Base-by-base conservation (phyloP, 192 early-diverging fungal genomes). In the Podila epigama region DNA sequence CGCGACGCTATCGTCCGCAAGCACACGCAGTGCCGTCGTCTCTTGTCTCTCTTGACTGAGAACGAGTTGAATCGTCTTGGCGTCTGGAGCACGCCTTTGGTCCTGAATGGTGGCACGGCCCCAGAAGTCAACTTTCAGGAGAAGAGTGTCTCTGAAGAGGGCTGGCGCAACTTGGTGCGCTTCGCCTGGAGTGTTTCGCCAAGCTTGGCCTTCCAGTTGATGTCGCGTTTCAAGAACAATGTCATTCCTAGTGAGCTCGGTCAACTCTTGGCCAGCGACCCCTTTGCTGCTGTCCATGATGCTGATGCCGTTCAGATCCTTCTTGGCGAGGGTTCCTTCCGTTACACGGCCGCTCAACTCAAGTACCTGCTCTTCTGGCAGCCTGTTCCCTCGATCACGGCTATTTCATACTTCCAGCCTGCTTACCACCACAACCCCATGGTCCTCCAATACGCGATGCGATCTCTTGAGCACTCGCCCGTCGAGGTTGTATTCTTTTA, bases 401-500 rank as follows among this genome's bases (percentile, higher is more conserved):
- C 96, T 3, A 85, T 94, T 16, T 85, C 88, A 15, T 97, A 89
- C 71, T 90, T 89, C 86, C 88, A 89, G 40, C 90, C 92, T 36
- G 69, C 84, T 7, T 88, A 86, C 79, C 85, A 85, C 61, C 83
- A 87, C 66, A 85, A 95, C 51, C 94, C 98, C n/a, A 88, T 97
- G 88, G 86, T 96, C 3, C 80, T 98, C 55, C 98, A 99, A 72
- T 99, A 97, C 77, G 90, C 96, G 6, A 92, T 97, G 85, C 88
- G 96, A 27, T 89, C 92, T 34, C 80, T 99, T 25, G 93, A 97
- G 79, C 87, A 89, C 70, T 96, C 93, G 73, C 92, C 95, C 7
- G 90, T 98, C 16, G 96, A 99, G 16, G 87, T 91, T 33, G 95
- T 98, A 6, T 99, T 99, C 86, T 99, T 99, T 78, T 99, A 98